phyloP scores from a whole-genome alignment of 305 asterid genomes.

The Solanum hybrid region DNA sequence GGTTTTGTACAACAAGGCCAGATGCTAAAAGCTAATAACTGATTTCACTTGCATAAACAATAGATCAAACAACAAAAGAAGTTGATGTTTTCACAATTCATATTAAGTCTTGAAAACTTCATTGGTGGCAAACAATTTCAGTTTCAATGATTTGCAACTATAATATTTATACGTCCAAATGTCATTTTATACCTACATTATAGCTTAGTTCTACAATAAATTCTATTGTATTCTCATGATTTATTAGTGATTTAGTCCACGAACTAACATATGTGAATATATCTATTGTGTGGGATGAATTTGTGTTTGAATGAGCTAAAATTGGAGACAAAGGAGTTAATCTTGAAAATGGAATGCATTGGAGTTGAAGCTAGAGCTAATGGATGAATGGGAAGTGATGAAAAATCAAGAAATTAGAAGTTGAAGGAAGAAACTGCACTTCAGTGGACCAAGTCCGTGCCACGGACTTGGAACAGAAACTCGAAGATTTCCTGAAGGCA shows the following conservation, averaged over 20 bases:
- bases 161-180: not conserved
- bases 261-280: not conserved
- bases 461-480: not conserved
- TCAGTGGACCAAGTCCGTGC: not conserved
- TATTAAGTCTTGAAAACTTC: not conserved
- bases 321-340: not conserved
- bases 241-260: not conserved
- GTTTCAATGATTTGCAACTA: not conserved
- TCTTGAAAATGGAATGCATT: not conserved
- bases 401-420: not conserved
- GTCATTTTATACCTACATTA: not conserved
- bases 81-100: not conserved
- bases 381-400: not conserved
- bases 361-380: not conserved
- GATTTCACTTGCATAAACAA: not conserved
- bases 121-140: not conserved
- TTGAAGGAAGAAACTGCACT: not conserved
- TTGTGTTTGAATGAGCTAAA: not conserved
- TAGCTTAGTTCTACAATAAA: not conserved
- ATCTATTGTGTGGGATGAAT: not conserved
- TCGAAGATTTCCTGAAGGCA: not conserved
- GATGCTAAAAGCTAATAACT: not conserved
- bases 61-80: not conserved
- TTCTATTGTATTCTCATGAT: not conserved
- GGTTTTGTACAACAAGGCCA: not conserved